phyloP scores from a whole-genome alignment of 2,329 filamentous ascomycete species.

The Neophaeococcomyces mojaviensis region DNA sequence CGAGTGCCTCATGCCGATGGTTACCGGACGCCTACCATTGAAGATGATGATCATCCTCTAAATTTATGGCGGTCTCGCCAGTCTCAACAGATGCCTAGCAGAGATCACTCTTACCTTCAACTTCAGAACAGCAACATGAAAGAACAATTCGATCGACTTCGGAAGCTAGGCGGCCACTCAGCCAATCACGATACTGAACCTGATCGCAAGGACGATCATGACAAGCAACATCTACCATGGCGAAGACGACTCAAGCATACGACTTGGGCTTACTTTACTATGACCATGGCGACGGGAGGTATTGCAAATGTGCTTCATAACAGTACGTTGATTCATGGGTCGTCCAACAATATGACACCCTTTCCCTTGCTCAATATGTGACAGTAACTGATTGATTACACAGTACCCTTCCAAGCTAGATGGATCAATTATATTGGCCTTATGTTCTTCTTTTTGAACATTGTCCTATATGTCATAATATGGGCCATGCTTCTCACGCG shows the following conservation, averaged over 20 bases:
- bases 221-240: conserved; percentile 34
- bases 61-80: conserved; percentile 6
- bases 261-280: conserved; percentile 74
- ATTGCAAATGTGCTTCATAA: conserved; percentile 53
- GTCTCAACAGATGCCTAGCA: background rate
- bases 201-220: conserved; percentile 17
- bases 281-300: conserved; percentile 56
- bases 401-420: conserved; percentile 45
- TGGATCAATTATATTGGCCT: conserved; percentile 55
- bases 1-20: conserved; percentile 26
- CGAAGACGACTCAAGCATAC: conserved; percentile 53
- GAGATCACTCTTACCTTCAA: background rate
- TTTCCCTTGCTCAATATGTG: conserved; percentile 40
- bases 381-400: conserved; percentile 30
- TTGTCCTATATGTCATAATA: conserved; percentile 56
- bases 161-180: conserved; percentile 12
- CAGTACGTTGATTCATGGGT: conserved; percentile 37
- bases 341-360: conserved; percentile 19
- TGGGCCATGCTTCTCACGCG: conserved; percentile 56
- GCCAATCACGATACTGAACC: conserved; percentile 8
- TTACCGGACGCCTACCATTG: conserved; percentile 38
- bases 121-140: background rate
- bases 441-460: conserved; percentile 56
- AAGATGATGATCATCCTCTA: conserved; percentile 31
- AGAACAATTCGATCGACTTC: conserved; percentile 20